Evolutionary conservation across 2,329 filamentous ascomycete genomes (phyloP).

Genomic region (Beauveria asiatica): DNA sequence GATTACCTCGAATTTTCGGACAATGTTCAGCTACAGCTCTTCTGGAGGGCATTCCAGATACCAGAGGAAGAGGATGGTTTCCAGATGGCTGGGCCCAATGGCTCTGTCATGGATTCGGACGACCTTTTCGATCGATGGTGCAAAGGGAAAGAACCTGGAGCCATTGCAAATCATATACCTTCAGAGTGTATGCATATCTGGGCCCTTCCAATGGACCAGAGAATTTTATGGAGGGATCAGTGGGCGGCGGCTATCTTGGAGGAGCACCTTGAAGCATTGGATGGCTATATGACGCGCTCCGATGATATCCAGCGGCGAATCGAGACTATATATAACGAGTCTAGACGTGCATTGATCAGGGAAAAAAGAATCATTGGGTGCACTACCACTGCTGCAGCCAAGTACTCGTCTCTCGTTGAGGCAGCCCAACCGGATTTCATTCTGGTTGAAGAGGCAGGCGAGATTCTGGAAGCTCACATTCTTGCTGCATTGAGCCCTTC

Average conservation of each 20-base stretch:
- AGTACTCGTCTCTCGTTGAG: constrained; percentile 45
- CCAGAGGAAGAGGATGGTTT: constrained; percentile 3
- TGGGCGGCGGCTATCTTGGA: constrained; percentile 40
- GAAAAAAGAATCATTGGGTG: constrained; percentile 56
- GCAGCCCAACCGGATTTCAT: constrained; percentile 49
- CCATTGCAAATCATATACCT: no score
- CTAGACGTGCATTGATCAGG: constrained; percentile 34
- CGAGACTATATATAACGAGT: neutral
- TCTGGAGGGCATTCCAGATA: constrained; percentile 4
- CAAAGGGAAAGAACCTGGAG: constrained; percentile 35
- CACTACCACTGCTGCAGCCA: constrained; percentile 64
- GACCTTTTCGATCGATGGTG: constrained; percentile 51
- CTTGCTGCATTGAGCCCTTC: constrained; percentile 48
- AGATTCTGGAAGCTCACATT: constrained; percentile 59
- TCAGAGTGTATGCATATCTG: constrained; percentile 34
- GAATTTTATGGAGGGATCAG: constrained; percentile 25
- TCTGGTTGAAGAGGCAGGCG: constrained; percentile 64
- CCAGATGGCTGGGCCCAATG: neutral
- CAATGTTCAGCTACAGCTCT: neutral
- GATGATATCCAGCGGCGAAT: constrained; percentile 20
- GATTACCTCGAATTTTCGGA: constrained; percentile 7
- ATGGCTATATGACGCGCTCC: constrained; percentile 29
- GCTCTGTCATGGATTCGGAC: constrained; percentile 11
- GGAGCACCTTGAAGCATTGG: constrained; percentile 41
- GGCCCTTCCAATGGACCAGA: constrained; percentile 32